Evolutionary conservation across 1,284 basidiomycete genomes (phyloP), one percentile per base, ranked within the genome.

Genomic region (Apiotrichum mycotoxinovorans): DNA sequence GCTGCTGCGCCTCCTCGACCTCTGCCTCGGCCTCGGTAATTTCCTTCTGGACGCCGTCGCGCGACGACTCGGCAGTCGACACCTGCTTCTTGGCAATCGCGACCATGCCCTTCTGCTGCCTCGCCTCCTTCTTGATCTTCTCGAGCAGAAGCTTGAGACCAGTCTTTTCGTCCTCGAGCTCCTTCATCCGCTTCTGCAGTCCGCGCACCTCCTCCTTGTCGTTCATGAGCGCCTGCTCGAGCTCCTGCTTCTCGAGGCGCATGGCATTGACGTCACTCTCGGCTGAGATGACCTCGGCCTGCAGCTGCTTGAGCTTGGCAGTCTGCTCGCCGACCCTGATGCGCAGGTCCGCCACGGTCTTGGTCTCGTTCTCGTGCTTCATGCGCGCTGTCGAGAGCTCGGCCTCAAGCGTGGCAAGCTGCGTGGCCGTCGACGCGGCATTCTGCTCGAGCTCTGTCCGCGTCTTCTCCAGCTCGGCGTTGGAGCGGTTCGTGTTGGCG

Each of bases 61-160:
- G 84, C 64, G 92, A 88, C 0, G 81, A 80, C 75, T 98, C 94
- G 50, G 90, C 88, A 0, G 88, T 85, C 17, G 83, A 84, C 23
- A 98, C 80, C 78, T 98, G 96, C 78, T 98, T 98, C 80, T 88
- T 88, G 11, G 90, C 88, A 72, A 98, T 96, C 4, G 93, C 92
- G 17, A 94, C 82, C 56, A 96, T 81, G 15, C 95, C 96, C 76
- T 93, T 96, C 77, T 98, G 93, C 73, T 96, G 91, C 71, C 96
- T 87, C 0, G 89, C 90, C 50, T 98, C 93, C 78, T 93, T 97
- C 79, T 87, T 92, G 47, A 85, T 75, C 79, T 91, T 94, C 74
- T 98, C 96, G 42, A 93, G 79, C 63, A 89, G 85, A 11, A 79
- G 80, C 77, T 89, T 93, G 54, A 89, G 74, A 10, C 78, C 74